A percentile compares a stretch with the other conserved stretches of the same genome.
These are phyloP conservation scores for Haplosporangium sp. DNA, from an alignment of 371 early-diverging fungal species.

Conservation along the genomic window DNA sequence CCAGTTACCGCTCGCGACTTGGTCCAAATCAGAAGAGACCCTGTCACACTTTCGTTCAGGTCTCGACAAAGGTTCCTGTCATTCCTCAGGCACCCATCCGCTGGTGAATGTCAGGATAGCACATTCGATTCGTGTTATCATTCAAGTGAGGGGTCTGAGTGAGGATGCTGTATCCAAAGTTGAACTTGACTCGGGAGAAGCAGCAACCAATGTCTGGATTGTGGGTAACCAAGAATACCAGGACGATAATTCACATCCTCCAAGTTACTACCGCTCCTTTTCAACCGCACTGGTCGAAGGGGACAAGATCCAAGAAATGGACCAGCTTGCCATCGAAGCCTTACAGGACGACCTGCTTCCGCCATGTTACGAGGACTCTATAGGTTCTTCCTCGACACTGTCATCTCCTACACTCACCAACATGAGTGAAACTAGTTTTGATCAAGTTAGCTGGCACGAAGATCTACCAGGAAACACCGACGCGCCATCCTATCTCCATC, in stretches of 20 bases:
- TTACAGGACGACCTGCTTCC: slow-evolving; percentile 30
- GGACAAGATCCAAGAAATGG: slow-evolving; percentile 37
- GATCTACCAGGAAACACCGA: slow-evolving; percentile 16
- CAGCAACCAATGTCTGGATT: slow-evolving; percentile 28
- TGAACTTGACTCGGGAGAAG: slow-evolving; percentile 19
- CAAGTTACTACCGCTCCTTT: slow-evolving; percentile 50
- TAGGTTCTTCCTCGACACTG: background rate
- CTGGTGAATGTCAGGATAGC: slow-evolving; percentile 16
- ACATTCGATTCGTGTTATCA: slow-evolving; percentile 21
- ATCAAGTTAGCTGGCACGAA: slow-evolving; percentile 12
- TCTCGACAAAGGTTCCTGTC: slow-evolving; percentile 32
- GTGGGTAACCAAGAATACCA: slow-evolving; percentile 38
- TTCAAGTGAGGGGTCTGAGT: slow-evolving; percentile 25
- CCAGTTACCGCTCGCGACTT: slow-evolving; percentile 14
- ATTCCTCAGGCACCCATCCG: slow-evolving; percentile 26
- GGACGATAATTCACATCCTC: slow-evolving; percentile 29
- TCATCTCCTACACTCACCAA: slow-evolving; percentile 13
- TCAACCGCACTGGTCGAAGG: slow-evolving; percentile 29
- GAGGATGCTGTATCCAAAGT: background rate
- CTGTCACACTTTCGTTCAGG: slow-evolving; percentile 1
- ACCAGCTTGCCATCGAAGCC: slow-evolving; percentile 34
- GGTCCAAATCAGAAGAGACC: slow-evolving; percentile 17
- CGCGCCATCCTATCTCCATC: slow-evolving; percentile 18
- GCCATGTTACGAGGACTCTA: slow-evolving; percentile 23
- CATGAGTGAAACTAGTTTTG: slow-evolving; percentile 5